Conservation (phyloP, 306 rosid species). For the Lathyrus aphaca region DNA sequence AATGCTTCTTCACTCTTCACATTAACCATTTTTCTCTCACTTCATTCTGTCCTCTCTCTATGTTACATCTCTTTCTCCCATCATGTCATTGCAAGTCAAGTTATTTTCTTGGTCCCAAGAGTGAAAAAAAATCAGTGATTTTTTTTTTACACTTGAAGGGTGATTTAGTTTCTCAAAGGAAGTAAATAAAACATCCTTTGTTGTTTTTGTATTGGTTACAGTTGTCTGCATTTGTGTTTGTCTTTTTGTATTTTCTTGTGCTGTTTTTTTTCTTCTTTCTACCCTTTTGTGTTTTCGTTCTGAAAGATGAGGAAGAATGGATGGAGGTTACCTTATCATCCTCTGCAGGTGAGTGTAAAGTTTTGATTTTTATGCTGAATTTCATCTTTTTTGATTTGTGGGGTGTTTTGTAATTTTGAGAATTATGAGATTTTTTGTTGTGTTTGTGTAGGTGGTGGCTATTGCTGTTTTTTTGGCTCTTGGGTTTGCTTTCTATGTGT, state of each 20-base stretch:
- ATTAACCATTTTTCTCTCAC: not conserved
- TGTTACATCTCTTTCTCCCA: constrained; percentile 55
- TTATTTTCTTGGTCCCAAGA: constrained; percentile 31
- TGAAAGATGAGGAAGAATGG: constrained; percentile 92
- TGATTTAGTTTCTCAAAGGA: constrained; percentile 47
- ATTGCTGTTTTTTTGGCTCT: constrained; percentile 93
- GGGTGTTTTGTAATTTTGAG: constrained; percentile 19
- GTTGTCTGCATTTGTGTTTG: constrained; percentile 35
- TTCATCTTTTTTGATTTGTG: constrained; percentile 7
- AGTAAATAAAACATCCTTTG: constrained; percentile 30
- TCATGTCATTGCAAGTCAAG: constrained; percentile 38
- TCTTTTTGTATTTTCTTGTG: constrained; percentile 13
- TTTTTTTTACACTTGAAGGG: constrained; percentile 40
- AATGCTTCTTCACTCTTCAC: constrained; percentile 44
- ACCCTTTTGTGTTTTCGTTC: constrained; percentile 27
- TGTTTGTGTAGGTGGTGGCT: constrained; percentile 73
- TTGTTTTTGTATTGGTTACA: constrained; percentile 31
- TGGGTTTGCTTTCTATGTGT: constrained; percentile 97
- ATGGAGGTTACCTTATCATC: constrained; percentile 97
- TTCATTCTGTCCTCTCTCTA: constrained; percentile 4
- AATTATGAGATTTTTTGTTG: not conserved
- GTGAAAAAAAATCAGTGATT: constrained; percentile 43
- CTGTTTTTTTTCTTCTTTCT: not conserved
- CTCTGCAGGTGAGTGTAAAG: constrained; percentile 75
- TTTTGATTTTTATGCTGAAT: constrained; percentile 33